Conservation (phyloP, 352 stramenopile species). For the Halophytophthora batemanensis region DNA sequence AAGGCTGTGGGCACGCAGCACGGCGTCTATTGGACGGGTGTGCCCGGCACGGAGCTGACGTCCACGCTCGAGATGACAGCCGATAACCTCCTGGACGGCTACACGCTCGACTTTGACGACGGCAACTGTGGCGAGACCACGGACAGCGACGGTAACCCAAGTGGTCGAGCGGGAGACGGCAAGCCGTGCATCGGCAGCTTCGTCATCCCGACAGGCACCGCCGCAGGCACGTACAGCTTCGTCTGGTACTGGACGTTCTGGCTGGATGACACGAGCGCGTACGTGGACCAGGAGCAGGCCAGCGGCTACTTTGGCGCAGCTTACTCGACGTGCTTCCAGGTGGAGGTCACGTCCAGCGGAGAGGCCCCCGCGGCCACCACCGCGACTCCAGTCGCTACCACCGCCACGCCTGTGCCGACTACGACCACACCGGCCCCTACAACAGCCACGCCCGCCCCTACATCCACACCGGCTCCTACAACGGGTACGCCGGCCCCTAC, state of each 20-base stretch:
- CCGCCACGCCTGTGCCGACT: constrained; percentile 1
- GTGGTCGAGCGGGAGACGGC: constrained; percentile 40
- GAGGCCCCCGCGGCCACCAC: no score
- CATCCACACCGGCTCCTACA: neutral
- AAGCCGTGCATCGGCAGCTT: constrained; percentile 49
- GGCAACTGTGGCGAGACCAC: constrained; percentile 46
- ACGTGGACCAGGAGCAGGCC: constrained; percentile 39
- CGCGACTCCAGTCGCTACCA: constrained; percentile 1
- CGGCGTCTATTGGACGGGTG: constrained; percentile 46
- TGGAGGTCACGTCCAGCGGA: constrained; percentile 33
- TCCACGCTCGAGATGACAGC: constrained; percentile 38
- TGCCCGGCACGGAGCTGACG: constrained; percentile 21
- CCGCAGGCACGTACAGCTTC: constrained; percentile 40
- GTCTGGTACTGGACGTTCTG: constrained; percentile 66
- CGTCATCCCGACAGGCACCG: constrained; percentile 32
- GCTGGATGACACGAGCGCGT: constrained; percentile 30
- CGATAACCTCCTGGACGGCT: constrained; percentile 40
- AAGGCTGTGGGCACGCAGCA: constrained; percentile 38
- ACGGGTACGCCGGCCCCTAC: no score
- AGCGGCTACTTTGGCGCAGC: constrained; percentile 48
- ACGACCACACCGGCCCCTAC: neutral
- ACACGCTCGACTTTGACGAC: constrained; percentile 40
- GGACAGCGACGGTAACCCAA: constrained; percentile 31
- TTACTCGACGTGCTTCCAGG: constrained; percentile 52
- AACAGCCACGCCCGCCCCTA: no score